A percentile compares a stretch with the other conserved stretches of the same genome.
These are phyloP conservation scores for Tylopilus subfusipes DNA, from an alignment of 768 basidiomycete genomes.

Conservation along the genomic window DNA sequence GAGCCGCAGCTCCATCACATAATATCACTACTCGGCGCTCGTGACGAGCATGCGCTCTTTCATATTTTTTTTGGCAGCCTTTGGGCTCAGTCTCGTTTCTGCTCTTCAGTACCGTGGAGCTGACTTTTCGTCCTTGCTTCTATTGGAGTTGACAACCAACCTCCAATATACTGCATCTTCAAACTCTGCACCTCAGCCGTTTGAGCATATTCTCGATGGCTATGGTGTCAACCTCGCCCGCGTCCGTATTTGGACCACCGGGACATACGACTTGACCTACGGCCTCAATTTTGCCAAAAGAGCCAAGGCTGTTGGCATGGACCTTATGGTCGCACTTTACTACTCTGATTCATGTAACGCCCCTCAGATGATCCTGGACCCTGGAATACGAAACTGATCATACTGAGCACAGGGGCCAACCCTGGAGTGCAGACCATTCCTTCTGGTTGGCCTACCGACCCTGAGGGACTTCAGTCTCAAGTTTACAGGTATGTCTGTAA, in stretches of 20 bases:
- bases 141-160: conserved; percentile 7
- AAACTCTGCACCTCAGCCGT: not conserved
- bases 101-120: conserved; percentile 6
- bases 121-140: conserved; percentile 17
- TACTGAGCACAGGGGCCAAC: conserved; percentile 5
- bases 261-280: conserved; percentile 10
- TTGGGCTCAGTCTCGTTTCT: conserved; percentile 7
- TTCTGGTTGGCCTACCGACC: conserved; percentile 12
- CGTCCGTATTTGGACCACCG: conserved; percentile 12
- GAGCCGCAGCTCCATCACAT: not conserved
- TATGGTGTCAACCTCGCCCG: conserved; percentile 15
- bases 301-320: conserved; percentile 12
- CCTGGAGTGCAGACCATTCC: conserved; percentile 8
- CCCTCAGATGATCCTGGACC: not conserved
- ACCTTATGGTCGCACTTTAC: conserved; percentile 8
- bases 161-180: not conserved
- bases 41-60: not conserved
- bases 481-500: conserved; percentile 6
- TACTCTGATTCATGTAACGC: conserved; percentile 12
- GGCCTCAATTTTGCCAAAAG: conserved; percentile 10
- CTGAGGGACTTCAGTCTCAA: conserved; percentile 3
- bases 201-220: conserved; percentile 7
- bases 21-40: not conserved
- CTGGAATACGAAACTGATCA: not conserved
- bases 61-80: not conserved